Percentiles rank a stretch among this genome's conserved stretches.
Evolutionary conservation across 495 filamentous ascomycete species (phyloP).

Genomic region (Xylaria acuta): DNA sequence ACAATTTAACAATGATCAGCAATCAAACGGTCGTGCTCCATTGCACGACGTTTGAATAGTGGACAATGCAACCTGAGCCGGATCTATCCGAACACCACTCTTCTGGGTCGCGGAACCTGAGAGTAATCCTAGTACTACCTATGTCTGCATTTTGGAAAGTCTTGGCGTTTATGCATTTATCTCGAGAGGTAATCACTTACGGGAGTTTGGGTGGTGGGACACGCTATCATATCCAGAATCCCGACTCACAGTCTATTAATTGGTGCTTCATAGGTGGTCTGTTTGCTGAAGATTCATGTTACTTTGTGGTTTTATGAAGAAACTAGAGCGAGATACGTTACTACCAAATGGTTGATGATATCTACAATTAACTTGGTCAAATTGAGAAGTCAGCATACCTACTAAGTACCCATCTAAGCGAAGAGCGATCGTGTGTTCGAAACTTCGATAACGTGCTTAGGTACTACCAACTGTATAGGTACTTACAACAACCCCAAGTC

Average conservation of each 20-base stretch:
- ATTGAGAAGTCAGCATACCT: not conserved
- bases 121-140: conserved; percentile 14
- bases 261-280: not conserved
- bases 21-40: conserved; percentile 33
- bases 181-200: not conserved
- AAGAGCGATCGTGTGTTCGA: not conserved
- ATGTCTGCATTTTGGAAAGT: conserved; percentile 19
- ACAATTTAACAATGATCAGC: conserved; percentile 33
- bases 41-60: conserved; percentile 35
- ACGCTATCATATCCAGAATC: conserved; percentile 2
- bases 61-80: conserved; percentile 37
- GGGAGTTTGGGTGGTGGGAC: conserved; percentile 20
- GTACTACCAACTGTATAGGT: not conserved
- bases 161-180: conserved; percentile 28
- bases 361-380: not conserved
- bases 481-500: not conserved
- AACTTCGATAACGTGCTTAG: not conserved
- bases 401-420: not conserved
- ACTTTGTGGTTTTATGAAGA: not conserved
- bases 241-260: conserved; percentile 11
- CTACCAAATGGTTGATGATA: not conserved
- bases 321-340: not conserved
- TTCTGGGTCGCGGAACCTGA: conserved; percentile 16
- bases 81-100: conserved; percentile 34
- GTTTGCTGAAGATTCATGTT: not conserved